Evolutionary conservation across 768 basidiomycete species (phyloP).

Genomic region (Suillus subaureus): DNA sequence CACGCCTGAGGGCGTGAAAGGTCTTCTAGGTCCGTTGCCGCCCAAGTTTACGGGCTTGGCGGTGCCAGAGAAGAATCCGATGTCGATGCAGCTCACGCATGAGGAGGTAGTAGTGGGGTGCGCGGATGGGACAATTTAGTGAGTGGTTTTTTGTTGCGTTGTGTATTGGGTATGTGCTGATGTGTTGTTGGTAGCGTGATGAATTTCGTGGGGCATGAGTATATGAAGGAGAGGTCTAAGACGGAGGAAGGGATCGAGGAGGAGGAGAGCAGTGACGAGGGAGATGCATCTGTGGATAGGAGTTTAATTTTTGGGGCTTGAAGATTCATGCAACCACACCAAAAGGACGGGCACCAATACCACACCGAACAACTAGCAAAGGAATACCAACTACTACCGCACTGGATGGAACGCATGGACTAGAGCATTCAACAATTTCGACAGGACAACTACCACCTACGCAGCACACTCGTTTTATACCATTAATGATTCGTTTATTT

Average conservation of each 20-base stretch:
- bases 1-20: conserved; percentile 48
- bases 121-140: conserved; percentile 90
- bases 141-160: conserved; percentile 34
- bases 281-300: neutral
- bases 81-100: conserved; percentile 91
- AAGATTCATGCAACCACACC: neutral
- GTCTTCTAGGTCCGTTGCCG: conserved; percentile 64
- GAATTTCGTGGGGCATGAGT: conserved; percentile 63
- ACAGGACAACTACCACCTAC: neutral
- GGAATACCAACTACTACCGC: neutral
- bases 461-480: conserved; percentile 1
- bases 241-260: neutral
- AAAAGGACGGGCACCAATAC: neutral
- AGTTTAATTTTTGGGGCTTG: neutral
- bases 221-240: conserved; percentile 37
- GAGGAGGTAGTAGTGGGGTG: conserved; percentile 92
- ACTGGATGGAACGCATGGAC: neutral
- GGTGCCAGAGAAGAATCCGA: conserved; percentile 90
- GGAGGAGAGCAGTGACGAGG: conserved; percentile 3
- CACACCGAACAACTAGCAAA: neutral
- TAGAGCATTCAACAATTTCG: neutral
- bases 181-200: conserved; percentile 45
- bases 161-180: conserved; percentile 15
- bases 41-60: conserved; percentile 76
- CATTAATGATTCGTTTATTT: neutral